A percentile compares a stretch with the other conserved stretches of the same genome.
These are phyloP conservation scores for Barnettozyma botsteinii DNA, from an alignment of 805 yeast species.

Conservation along the genomic window DNA sequence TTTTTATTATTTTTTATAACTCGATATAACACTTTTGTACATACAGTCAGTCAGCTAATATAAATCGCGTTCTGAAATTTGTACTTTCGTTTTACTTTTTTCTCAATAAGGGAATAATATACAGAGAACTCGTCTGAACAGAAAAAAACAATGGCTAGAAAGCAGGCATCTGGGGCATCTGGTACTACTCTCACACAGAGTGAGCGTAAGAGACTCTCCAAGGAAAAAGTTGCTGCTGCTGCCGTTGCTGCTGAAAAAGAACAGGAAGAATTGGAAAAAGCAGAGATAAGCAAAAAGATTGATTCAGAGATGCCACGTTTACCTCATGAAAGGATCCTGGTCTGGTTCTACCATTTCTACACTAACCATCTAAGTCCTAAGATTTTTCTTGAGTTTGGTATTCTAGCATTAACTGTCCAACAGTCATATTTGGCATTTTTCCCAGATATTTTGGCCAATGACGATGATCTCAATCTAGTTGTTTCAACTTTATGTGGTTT, in stretches of 20 bases:
- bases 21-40: too few species aligned
- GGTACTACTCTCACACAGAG: slow-evolving; percentile 19
- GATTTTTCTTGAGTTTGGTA: slow-evolving; percentile 23
- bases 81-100: too few species aligned
- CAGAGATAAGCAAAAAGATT: slow-evolving; percentile 2
- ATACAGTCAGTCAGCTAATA: too few species aligned
- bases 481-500: slow-evolving; percentile 22
- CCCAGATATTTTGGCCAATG: slow-evolving; percentile 8
- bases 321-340: slow-evolving; percentile 21
- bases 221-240: neutral
- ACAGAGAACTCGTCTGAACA: too few species aligned
- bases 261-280: neutral
- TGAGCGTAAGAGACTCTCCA: slow-evolving; percentile 17
- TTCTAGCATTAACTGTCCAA: slow-evolving; percentile 22
- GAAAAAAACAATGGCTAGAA: slow-evolving; percentile 8
- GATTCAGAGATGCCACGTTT: slow-evolving; percentile 6
- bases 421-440: slow-evolving; percentile 17
- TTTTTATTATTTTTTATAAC: too few species aligned
- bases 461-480: slow-evolving; percentile 17
- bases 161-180: slow-evolving; percentile 5
- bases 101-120: too few species aligned
- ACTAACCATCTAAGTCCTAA: slow-evolving; percentile 20
- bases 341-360: slow-evolving; percentile 14
- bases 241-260: slow-evolving; percentile 4
- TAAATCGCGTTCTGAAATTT: too few species aligned